Evolutionary conservation across 2,329 filamentous ascomycete genomes (phyloP).

Genomic region (Knoxdaviesia proteae): DNA sequence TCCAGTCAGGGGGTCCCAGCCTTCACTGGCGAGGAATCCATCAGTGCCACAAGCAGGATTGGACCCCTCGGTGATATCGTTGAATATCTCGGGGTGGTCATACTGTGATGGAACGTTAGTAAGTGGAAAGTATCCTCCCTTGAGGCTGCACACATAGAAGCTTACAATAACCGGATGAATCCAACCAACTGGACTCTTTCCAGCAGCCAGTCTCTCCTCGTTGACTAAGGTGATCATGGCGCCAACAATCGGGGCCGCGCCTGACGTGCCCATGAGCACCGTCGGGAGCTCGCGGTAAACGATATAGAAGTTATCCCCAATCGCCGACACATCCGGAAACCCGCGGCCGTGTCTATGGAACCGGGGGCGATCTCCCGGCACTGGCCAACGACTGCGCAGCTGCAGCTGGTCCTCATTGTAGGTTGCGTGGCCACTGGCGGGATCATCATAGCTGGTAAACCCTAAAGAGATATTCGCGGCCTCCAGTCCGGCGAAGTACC

Average conservation of each 20-base stretch:
- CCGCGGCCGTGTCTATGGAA: constrained; percentile 26
- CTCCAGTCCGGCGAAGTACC: constrained; percentile 17
- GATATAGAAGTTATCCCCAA: constrained; percentile 21
- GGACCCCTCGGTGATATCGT: background rate
- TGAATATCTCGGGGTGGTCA: constrained; percentile 1
- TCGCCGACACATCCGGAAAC: constrained; percentile 25
- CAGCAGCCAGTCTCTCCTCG: constrained; percentile 10
- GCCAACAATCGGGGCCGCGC: constrained; percentile 14
- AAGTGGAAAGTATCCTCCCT: too few species aligned
- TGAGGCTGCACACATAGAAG: background rate
- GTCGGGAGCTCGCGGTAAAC: constrained; percentile 19
- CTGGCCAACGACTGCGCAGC: too few species aligned
- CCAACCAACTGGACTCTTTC: constrained; percentile 11
- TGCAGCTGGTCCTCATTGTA: constrained; percentile 14
- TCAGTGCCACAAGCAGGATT: background rate
- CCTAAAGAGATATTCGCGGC: constrained; percentile 9
- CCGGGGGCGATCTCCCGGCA: constrained; percentile 5
- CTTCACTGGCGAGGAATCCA: constrained; percentile 1
- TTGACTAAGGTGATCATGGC: constrained; percentile 14
- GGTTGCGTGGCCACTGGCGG: background rate
- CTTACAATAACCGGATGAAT: constrained; percentile 1
- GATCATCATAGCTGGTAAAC: background rate
- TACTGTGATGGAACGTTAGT: background rate
- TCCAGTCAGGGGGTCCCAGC: constrained; percentile 2
- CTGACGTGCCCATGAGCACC: constrained; percentile 27